Base-by-base conservation (phyloP, 1,284 basidiomycete species). In the Pseudomicrostroma phylloplanum region DNA sequence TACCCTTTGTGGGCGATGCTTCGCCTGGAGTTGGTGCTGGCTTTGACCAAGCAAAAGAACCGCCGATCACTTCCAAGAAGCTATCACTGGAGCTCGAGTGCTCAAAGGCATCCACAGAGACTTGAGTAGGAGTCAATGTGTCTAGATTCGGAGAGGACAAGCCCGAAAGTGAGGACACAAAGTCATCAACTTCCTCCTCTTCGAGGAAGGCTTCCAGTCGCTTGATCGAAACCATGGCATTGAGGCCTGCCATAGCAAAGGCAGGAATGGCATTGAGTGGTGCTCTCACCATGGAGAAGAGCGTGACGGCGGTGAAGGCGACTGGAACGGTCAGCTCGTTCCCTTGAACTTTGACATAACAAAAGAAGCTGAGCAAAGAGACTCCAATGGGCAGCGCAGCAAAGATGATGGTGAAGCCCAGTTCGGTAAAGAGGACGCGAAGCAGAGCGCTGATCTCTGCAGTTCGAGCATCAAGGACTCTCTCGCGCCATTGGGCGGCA, bases 121-220 rank as follows among this genome's bases (percentile, higher is more conserved):
- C 30, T 9, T 3, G 9, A 9, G 30, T 3, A 23, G n/a, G 51
- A 23, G 51, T 6, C 13, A 54, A 17, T 6, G 51, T 25, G 2
- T 15, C 13, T 6, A 25, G 8, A 13, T 15, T 17, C 8, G 51
- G 25, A 6, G 15, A 17, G 26, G 51, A 23, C 6, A 25, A 6
- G 19, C 51, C 21, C 19, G 88, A 88, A 53, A 89, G 79, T 0
- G 85, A 84, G 0, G 86, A 88, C 0, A 88, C 87, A 79, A 87
- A 87, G 13, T 83, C 85, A 0, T 85, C 82, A 2, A 90, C 88
- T 78, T 93, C 92, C 53, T 90, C 89, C 78, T 93, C 91, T 6
- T 84, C 83, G 11, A 94, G 83, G 79, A 88, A 94, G 0, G 85
- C 86, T 30, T 89, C 83, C 61, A 94, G 89, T 56, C 92, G 88